Conservation (phyloP, 2,329 filamentous ascomycete species). For the Penicillium sp. region DNA sequence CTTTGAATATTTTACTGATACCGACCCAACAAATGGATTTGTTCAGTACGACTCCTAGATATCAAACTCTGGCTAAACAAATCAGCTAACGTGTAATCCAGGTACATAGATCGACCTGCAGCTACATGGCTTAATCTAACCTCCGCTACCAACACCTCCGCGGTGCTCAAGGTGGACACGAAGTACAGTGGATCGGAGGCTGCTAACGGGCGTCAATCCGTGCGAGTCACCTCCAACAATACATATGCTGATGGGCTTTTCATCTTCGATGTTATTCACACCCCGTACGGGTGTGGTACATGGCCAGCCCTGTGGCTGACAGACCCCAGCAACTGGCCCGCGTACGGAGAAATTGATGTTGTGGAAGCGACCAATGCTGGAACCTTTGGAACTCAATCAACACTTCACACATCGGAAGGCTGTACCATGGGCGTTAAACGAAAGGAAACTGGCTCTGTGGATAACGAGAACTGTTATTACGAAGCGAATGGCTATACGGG, state of each 20-base stretch:
- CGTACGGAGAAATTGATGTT: slow-evolving; percentile 64
- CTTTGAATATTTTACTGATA: slow-evolving; percentile 45
- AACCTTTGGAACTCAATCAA: slow-evolving; percentile 57
- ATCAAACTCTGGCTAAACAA: background rate
- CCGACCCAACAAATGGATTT: slow-evolving; percentile 44
- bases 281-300: slow-evolving; percentile 62
- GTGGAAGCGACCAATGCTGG: slow-evolving; percentile 60
- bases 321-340: slow-evolving; percentile 62
- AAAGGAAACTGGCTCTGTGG: slow-evolving; percentile 51
- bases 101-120: slow-evolving; percentile 43
- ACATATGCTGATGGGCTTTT: slow-evolving; percentile 63
- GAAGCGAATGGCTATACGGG: slow-evolving; percentile 56
- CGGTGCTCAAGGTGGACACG: slow-evolving; percentile 55
- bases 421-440: slow-evolving; percentile 55
- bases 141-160: slow-evolving; percentile 53
- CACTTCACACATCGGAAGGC: slow-evolving; percentile 59
- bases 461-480: slow-evolving; percentile 54
- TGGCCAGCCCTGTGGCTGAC: slow-evolving; percentile 68
- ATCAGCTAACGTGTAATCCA: slow-evolving; percentile 9
- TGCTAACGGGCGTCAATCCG: slow-evolving; percentile 58
- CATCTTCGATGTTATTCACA: slow-evolving; percentile 65
- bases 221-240: slow-evolving; percentile 61
- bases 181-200: slow-evolving; percentile 53
- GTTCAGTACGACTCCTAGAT: slow-evolving; percentile 40
- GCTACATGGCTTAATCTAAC: slow-evolving; percentile 55